Evolutionary conservation across 768 basidiomycete genomes (phyloP), one percentile per base, ranked within the genome.

Genomic region (Rhodotorula babjevae): DNA sequence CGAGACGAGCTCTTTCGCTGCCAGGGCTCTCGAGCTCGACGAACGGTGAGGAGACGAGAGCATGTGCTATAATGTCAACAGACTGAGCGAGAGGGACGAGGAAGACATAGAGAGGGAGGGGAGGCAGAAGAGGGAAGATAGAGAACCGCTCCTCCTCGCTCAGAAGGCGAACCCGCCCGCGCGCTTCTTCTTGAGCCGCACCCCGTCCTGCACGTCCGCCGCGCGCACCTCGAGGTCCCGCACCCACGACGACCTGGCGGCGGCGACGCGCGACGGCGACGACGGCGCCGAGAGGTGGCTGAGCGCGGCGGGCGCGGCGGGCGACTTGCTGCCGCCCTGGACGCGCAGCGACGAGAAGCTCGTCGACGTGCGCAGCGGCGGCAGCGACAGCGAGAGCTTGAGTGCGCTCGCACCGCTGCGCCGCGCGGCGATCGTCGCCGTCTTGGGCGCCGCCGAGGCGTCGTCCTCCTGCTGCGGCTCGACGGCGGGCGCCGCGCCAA

Each of bases 141-240:
- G 29, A 55, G n/a, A 12, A 29, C 53, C 3, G 4, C 46, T 3
- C 0, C 29, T 12, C 21, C n/a, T 56, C 33, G 7, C 36, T 56
- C 27, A 67, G 50, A 67, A 67, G 21, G 66, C 66, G 18, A 36
- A 67, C 33, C 33, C 58, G 56, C 21, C 19, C 36, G 29, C 42
- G 50, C 16, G 18, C 40, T 49, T 40, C 49, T 12, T 25, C 66
- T 40, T 52, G n/a, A 67, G 59, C 59, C 16, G 19, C n/a, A 67
- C 23, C 36, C 58, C 58, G 29, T 59, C 60, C n/a, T 42, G 46
- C 29, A 44, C 61, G 15, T 50, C 53, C 29, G n/a, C 55, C 2
- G 14, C 58, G 1, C 36, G 23, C 15, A 8, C n/a, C 49, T 61
- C n/a, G 29, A 33, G 33, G 27, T 53, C 49, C 6, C 58, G 25